Percentiles rank a stretch among this genome's conserved stretches.
phyloP scores from a whole-genome alignment of 768 basidiomycete species.

The Kwoniella dejecticola region DNA sequence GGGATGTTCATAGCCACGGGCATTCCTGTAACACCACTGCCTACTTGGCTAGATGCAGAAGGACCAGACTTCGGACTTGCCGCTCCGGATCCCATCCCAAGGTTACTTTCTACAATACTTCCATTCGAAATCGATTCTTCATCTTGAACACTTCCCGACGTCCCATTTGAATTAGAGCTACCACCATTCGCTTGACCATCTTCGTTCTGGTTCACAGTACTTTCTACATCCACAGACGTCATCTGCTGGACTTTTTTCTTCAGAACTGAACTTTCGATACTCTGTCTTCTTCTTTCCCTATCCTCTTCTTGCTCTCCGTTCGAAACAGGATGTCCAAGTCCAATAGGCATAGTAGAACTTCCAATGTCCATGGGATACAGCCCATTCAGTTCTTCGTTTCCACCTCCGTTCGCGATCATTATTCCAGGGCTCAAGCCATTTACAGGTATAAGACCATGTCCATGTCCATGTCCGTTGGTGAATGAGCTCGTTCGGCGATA shows the following conservation, averaged over 20 bases:
- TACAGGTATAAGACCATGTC: not conserved
- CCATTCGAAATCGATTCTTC: not conserved
- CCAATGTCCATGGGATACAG: slow-evolving; percentile 26
- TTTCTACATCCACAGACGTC: not conserved
- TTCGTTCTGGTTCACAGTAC: not conserved
- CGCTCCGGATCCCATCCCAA: not conserved
- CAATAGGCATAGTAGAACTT: slow-evolving; percentile 17
- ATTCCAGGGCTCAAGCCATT: not conserved
- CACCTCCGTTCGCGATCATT: not conserved
- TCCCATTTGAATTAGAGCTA: not conserved
- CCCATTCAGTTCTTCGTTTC: slow-evolving; percentile 31
- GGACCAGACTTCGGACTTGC: not conserved
- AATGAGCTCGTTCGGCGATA: slow-evolving; percentile 6
- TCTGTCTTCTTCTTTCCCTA: slow-evolving; percentile 14
- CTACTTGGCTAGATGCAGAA: not conserved
- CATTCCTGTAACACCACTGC: not conserved
- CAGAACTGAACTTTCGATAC: slow-evolving; percentile 17
- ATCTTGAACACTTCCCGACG: not conserved
- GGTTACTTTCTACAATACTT: not conserved
- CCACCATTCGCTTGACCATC: slow-evolving; percentile 1
- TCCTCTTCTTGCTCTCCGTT: not conserved
- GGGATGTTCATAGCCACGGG: too few relatives aligned
- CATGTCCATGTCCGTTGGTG: not conserved
- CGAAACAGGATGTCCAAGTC: slow-evolving; percentile 6
- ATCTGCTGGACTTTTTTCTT: slow-evolving; percentile 14